Evolutionary conservation across 805 yeast species (phyloP), one percentile per base, ranked within the genome.

Genomic region (Clavispora vitiphila): DNA sequence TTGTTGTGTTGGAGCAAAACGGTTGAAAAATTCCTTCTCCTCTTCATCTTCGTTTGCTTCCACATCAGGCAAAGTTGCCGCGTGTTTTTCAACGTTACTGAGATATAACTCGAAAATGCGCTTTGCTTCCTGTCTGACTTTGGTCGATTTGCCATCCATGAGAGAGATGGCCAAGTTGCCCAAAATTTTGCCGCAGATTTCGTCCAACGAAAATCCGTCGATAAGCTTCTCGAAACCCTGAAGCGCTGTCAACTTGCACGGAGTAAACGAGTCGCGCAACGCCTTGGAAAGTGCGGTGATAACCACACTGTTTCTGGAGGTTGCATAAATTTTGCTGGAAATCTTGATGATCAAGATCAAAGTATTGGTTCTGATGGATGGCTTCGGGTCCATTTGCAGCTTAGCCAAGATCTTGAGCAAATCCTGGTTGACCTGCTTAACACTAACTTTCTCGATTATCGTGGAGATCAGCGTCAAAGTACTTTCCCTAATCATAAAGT

Each of bases 231-330:
- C 78, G 47, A 91, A 76, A 1, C 96, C 95, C 46, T 79, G 66
- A 21, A 93, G 67, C 0, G 96, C 88, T 4, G 83, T 85, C 55
- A 81, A 60, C 49, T 93, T 75, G 11, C 95, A 80, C 7, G 85
- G 88, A 2, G 81, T 72, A 54, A 79, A 80, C 0, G 90, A 75
- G 60, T 91, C 99, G 53, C 81, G 81, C 35, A 91, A 69, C 0
- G 95, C 84, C 53, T 89, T 83, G 2, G 86, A 77, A 52, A 86
- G 83, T 0, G 97, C 98, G 1, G 96, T 88, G 3, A 88, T 80
- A 37, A 93, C 65, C 2, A 93, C 96, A 18, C 80, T 81, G 8
- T 86, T 72, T 43, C 90, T 72, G 3, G 84, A 69, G 12, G 58
- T 61, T 16, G 67, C 54, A 52, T 79, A 80, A 51, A 88, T 74